Percentiles rank a stretch among this genome's conserved stretches.
Evolutionary conservation across 805 yeast genomes (phyloP).

Genomic region (Zygoascus biomembranicola): DNA sequence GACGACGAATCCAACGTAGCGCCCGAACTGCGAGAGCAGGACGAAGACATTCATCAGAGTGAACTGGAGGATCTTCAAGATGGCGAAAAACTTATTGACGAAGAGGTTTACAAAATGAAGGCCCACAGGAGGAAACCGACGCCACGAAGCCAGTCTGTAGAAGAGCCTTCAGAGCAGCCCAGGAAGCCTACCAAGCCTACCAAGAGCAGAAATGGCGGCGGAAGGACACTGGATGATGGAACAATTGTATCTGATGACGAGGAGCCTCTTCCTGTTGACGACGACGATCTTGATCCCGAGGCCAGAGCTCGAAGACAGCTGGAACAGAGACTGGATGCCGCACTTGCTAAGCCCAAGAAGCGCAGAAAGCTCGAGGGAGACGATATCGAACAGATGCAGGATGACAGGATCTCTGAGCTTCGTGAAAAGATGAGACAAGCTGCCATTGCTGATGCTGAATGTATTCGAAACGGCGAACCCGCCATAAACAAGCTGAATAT

Average conservation of each 20-base stretch:
- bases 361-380: constrained; percentile 74
- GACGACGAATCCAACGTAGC: constrained; percentile 14
- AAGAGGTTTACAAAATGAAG: constrained; percentile 31
- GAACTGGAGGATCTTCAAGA: constrained; percentile 16
- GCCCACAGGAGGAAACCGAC: constrained; percentile 25
- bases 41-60: constrained; percentile 27
- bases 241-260: constrained; percentile 14
- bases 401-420: constrained; percentile 72
- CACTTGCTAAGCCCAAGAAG: constrained; percentile 50
- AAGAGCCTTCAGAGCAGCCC: neutral
- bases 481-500: constrained; percentile 73
- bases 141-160: neutral
- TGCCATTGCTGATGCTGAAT: constrained; percentile 45
- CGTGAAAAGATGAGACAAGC: constrained; percentile 83
- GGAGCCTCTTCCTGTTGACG: constrained; percentile 14
- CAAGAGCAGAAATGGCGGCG: neutral
- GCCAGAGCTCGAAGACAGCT: constrained; percentile 59
- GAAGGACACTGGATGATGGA: constrained; percentile 11
- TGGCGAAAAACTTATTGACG: constrained; percentile 28
- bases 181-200: neutral
- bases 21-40: constrained; percentile 28
- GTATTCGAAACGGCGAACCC: constrained; percentile 51
- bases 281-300: constrained; percentile 26
- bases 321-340: constrained; percentile 73
- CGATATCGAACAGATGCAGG: constrained; percentile 91